Percentiles rank a stretch among this genome's conserved stretches.
Evolutionary conservation across 805 yeast species (phyloP).

Genomic region (Saturnispora saitoi): DNA sequence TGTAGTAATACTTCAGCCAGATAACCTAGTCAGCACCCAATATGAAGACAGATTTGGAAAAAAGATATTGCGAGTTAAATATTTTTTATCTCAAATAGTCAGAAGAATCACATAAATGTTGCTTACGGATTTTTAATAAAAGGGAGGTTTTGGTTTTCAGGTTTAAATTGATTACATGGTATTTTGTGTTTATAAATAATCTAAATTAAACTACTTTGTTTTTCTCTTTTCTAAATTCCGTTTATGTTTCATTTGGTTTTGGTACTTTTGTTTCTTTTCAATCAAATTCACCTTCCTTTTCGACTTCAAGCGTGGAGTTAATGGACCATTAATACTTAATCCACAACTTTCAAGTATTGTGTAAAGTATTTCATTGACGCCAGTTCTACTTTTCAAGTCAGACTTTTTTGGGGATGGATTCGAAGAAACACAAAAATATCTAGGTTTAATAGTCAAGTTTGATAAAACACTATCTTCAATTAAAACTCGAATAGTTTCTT

Average conservation of each 20-base stretch:
- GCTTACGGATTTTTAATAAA: neutral
- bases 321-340: slow-evolving; percentile 12
- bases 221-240: slow-evolving; percentile 1
- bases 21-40: neutral
- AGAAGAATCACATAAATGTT: neutral
- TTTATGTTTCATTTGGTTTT: slow-evolving; percentile 12
- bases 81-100: neutral
- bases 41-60: neutral
- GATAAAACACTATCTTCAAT: slow-evolving; percentile 30
- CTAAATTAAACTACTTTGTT: neutral
- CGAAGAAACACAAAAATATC: slow-evolving; percentile 45
- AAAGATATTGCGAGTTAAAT: neutral
- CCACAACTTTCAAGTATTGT: slow-evolving; percentile 50
- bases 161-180: neutral
- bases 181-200: neutral
- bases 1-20: neutral
- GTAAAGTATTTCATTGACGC: slow-evolving; percentile 44
- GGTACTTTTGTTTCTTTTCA: slow-evolving; percentile 10
- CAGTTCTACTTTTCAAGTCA: slow-evolving; percentile 32
- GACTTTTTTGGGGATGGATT: slow-evolving; percentile 22
- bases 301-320: slow-evolving; percentile 12
- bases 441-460: slow-evolving; percentile 36
- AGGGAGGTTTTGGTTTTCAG: neutral
- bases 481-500: slow-evolving; percentile 31
- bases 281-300: slow-evolving; percentile 11